These are phyloP conservation scores for Cladophialophora psammophila DNA, from an alignment of 2,329 filamentous ascomycete species.

Conservation along the genomic window DNA sequence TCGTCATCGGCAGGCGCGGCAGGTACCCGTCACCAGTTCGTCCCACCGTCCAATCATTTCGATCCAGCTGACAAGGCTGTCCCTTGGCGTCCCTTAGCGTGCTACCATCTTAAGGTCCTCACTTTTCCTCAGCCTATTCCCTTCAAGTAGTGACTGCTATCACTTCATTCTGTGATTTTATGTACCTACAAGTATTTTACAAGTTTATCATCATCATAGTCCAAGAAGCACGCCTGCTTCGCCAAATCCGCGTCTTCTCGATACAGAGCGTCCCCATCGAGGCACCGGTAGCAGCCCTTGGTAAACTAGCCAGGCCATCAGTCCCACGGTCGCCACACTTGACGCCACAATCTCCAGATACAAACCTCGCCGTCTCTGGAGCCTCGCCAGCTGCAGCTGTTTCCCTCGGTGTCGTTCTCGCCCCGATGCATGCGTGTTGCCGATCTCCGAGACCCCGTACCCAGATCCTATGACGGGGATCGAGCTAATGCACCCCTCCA, in stretches of 20 bases:
- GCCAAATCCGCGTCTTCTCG: constrained; percentile 35
- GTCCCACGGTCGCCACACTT: constrained; percentile 24
- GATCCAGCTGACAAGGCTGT: constrained; percentile 20
- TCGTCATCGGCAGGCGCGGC: neutral
- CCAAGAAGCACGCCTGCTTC: constrained; percentile 40
- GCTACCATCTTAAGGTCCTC: constrained; percentile 34
- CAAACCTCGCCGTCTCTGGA: constrained; percentile 27
- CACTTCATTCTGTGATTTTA: too few species aligned
- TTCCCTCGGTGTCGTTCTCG: constrained; percentile 25
- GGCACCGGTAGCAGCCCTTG: constrained; percentile 44
- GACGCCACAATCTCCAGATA: constrained; percentile 32
- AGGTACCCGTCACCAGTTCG: neutral
- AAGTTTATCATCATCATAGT: constrained; percentile 11
- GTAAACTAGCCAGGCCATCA: constrained; percentile 40
- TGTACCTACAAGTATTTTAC: too few species aligned
- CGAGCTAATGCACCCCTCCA: constrained; percentile 29
- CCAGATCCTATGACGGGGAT: constrained; percentile 26
- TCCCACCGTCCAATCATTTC: neutral
- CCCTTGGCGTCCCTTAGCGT: constrained; percentile 11
- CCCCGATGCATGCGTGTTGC: constrained; percentile 4
- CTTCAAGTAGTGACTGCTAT: neutral
- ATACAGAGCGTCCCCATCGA: constrained; percentile 16
- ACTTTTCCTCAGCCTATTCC: constrained; percentile 18
- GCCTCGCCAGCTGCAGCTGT: constrained; percentile 25
- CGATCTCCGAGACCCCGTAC: constrained; percentile 28